A percentile compares a stretch with the other conserved stretches of the same genome.
These are phyloP conservation scores for Lactifluus subvellereus DNA, from an alignment of 768 basidiomycete species.

Conservation along the genomic window DNA sequence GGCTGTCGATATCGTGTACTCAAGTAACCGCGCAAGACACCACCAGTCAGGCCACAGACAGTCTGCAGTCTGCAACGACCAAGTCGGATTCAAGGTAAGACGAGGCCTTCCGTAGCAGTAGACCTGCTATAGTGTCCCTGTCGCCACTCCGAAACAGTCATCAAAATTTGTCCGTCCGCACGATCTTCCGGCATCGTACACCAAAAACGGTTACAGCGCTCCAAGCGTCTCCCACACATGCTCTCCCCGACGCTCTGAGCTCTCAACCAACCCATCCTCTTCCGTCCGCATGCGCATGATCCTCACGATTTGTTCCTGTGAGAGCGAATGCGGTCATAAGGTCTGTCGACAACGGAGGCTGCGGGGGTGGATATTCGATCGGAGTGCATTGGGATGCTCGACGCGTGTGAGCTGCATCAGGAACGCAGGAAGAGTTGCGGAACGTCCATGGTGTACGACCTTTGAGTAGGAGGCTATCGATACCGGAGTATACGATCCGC, in stretches of 20 bases:
- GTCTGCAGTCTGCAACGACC: too few species aligned
- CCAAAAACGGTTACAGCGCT: too few species aligned
- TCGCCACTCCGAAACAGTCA: too few species aligned
- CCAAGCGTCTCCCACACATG: slow-evolving; percentile 50
- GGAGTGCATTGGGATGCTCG: slow-evolving; percentile 60
- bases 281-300: slow-evolving; percentile 74
- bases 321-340: slow-evolving; percentile 84
- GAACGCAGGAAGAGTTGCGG: slow-evolving; percentile 45
- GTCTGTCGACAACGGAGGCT: slow-evolving; percentile 89
- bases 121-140: too few species aligned
- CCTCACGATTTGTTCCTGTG: slow-evolving; percentile 97
- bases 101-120: too few species aligned
- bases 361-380: slow-evolving; percentile 80
- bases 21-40: too few species aligned
- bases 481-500: slow-evolving; percentile 86
- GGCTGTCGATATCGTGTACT: too few species aligned
- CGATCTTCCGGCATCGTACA: too few species aligned
- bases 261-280: slow-evolving; percentile 35
- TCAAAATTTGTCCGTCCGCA: too few species aligned
- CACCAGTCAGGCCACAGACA: too few species aligned
- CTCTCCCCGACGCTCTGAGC: slow-evolving; percentile 40
- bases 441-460: slow-evolving; percentile 94
- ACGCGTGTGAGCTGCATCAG: slow-evolving; percentile 69
- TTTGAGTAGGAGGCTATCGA: slow-evolving; percentile 79
- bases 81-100: too few species aligned